Percentiles rank a stretch among this genome's conserved stretches.
phyloP scores from a whole-genome alignment of 768 basidiomycete species.

The Leccinum obscurum region DNA sequence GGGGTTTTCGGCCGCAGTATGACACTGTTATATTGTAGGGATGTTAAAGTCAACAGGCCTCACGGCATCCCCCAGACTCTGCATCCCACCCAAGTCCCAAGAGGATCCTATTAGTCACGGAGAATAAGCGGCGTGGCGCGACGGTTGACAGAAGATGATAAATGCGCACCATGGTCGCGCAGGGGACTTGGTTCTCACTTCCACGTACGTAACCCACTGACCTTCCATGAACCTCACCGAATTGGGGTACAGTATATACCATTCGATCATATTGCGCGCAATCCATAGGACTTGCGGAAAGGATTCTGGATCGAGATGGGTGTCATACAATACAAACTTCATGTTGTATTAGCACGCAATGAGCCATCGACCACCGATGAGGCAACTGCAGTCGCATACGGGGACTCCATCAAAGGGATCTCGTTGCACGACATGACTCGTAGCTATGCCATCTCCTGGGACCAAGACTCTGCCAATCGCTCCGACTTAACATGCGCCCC shows the following conservation, averaged over 20 bases:
- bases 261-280: not conserved
- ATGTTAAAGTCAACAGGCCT: too few species aligned
- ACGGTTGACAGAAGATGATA: not conserved
- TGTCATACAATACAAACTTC: not conserved
- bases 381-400: too few species aligned
- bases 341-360: not conserved
- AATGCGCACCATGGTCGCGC: not conserved
- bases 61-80: not conserved
- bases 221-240: not conserved
- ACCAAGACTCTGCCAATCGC: not conserved
- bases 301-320: not conserved
- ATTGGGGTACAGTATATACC: not conserved
- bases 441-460: not conserved
- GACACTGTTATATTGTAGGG: too few species aligned
- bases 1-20: not conserved
- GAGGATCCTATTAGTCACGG: not conserved
- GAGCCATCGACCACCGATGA: not conserved
- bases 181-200: not conserved
- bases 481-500: not conserved
- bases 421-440: not conserved
- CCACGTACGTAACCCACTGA: not conserved
- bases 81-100: not conserved
- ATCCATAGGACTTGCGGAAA: too few species aligned
- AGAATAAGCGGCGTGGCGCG: not conserved
- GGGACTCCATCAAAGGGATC: not conserved